These are phyloP conservation scores for Metschnikowia kunwiensis DNA, from an alignment of 805 yeast species.

Conservation along the genomic window DNA sequence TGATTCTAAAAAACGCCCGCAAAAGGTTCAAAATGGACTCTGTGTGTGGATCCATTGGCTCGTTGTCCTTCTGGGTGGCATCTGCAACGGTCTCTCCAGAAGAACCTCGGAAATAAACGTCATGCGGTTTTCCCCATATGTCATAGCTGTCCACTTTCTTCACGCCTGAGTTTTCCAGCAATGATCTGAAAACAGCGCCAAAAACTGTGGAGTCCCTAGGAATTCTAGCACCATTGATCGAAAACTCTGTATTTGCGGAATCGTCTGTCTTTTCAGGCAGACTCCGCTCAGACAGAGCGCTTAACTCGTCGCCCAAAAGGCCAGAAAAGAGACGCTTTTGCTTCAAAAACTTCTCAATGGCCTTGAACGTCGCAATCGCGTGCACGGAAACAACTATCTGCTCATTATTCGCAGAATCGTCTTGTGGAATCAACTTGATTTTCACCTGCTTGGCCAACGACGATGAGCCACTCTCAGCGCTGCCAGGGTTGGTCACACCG, in stretches of 20 bases:
- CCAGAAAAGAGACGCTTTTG: constrained; percentile 7
- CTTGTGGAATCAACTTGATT: constrained; percentile 41
- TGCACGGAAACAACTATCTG: constrained; percentile 48
- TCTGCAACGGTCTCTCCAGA: not conserved
- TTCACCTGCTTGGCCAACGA: constrained; percentile 72
- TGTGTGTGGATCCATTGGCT: constrained; percentile 28
- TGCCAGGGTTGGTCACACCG: constrained; percentile 26
- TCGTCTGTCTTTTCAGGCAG: not conserved
- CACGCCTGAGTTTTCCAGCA: constrained; percentile 38
- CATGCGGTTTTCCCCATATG: constrained; percentile 61
- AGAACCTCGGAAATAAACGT: constrained; percentile 38
- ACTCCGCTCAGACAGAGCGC: too few relatives aligned
- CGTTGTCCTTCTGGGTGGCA: constrained; percentile 16
- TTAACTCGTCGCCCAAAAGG: too few relatives aligned
- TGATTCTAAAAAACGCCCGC: constrained; percentile 44
- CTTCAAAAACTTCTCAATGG: constrained; percentile 45
- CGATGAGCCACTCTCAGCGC: constrained; percentile 42
- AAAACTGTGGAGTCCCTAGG: constrained; percentile 69
- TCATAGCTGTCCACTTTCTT: constrained; percentile 40
- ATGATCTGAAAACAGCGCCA: constrained; percentile 63
- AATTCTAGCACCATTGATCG: constrained; percentile 52
- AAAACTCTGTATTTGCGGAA: constrained; percentile 45
- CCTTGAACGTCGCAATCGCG: constrained; percentile 58
- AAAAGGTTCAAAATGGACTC: constrained; percentile 46
- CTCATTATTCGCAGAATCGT: constrained; percentile 23